Conservation (phyloP, 78 protist genomes). For the Guillardia theta region DNA sequence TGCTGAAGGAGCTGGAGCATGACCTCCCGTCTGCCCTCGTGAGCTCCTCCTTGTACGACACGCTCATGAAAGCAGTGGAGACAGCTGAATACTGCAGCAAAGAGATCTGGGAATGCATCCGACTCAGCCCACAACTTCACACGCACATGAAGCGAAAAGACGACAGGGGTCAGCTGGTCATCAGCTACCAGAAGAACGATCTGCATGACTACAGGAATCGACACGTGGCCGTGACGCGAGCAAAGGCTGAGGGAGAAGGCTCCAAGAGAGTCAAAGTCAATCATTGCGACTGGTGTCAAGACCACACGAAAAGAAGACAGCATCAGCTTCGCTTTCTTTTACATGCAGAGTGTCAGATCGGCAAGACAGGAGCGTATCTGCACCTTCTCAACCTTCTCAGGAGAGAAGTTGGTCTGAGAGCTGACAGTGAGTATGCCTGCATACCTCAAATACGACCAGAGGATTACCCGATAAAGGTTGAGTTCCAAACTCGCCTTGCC, state of each 20-base stretch:
- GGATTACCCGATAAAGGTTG: neutral
- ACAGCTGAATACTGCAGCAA: neutral
- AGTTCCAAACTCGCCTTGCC: neutral
- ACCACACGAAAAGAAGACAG: no score
- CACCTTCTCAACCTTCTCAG: neutral
- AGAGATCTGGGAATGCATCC: neutral
- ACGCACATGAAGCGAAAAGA: neutral
- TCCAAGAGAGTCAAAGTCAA: neutral
- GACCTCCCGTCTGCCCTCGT: neutral
- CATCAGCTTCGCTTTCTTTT: conserved; percentile 15
- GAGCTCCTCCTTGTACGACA: neutral
- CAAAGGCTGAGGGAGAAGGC: neutral
- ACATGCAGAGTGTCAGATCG: conserved; percentile 40
- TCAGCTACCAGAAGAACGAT: neutral
- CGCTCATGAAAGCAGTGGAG: neutral
- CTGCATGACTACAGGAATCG: neutral
- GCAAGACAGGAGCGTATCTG: conserved; percentile 52
- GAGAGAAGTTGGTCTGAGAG: neutral
- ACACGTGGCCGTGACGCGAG: neutral
- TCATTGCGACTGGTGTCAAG: neutral
- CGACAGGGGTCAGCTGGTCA: neutral
- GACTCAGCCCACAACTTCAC: neutral
- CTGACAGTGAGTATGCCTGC: neutral
- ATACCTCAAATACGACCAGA: neutral
- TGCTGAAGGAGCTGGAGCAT: neutral